Base-by-base conservation (phyloP, 768 basidiomycete species). In the Mycena latifolia region DNA sequence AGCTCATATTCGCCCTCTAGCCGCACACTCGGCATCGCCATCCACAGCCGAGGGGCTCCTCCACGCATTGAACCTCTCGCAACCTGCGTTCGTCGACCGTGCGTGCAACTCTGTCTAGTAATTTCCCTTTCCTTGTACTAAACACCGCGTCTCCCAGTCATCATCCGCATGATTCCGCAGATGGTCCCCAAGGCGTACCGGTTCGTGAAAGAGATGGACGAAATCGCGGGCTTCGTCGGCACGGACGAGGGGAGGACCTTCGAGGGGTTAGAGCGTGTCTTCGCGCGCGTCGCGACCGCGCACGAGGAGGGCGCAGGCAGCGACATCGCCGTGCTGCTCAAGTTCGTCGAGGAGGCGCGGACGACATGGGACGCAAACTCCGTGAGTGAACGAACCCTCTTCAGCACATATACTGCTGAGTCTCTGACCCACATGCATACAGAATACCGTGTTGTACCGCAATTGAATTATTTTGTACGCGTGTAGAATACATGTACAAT, bases 191-290 rank as follows among this genome's bases (percentile, higher is more conserved):
- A 85, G 55, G 81, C 82, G 3, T 85, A 87, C 62, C 78, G 85
- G 55, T 86, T 79, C 77, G 77, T 81, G 29, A 79, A 76, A 45
- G 84, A 86, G 77, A 85, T 85, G 84, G 77, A 82, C 45, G 86
- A 87, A 71, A 82, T 87, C 31, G 78, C 76, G 3, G 74, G 74
- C 1, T 86, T 85, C 61, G 80, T 85, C 45, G 45, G 24, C 7
- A 72, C 76, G 39, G 75, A 76, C 0, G 43, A 33, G 17, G 50
- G 27, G 18, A 28, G 27, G 6, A 76, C 79, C 10, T 81, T 82
- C 66, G 70, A 78, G 58, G 82, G 81, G 12, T 67, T 84, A 18
- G 78, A 81, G 22, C 66, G 67, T 50, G 47, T 78, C 33, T 83
- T 79, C 60, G 74, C 79, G 45, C 73, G 78, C 18, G 66, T 84